Evolutionary conservation across 2,329 filamentous ascomycete species (phyloP), one percentile per base, ranked within the genome.

Genomic region (Aureobasidium mangrovei): DNA sequence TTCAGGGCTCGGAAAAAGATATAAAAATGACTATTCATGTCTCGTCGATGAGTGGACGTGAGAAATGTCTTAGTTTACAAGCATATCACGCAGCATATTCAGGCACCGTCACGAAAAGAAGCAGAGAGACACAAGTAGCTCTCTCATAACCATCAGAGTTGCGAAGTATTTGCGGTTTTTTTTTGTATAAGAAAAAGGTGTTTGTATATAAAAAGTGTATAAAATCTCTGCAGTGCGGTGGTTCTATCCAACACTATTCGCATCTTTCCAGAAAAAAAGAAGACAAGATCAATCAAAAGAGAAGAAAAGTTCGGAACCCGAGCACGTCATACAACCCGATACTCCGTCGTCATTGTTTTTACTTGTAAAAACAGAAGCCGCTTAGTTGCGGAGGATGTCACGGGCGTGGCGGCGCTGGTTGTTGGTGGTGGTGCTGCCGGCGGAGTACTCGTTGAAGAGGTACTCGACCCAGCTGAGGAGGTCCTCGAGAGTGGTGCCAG

Each of bases 391-490:
- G 55, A 60, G 33, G 54, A 42, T 24, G 40, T 31, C 36, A 31
- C 43, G 41, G 42, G 41, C 41, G 43, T 43, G 49, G 26, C 49
- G 49, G 49, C 49, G 42, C 24, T 38, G 40, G 28, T 44, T 53
- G 40, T 26, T 36, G 32, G 49, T 24, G 31, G 39, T 28, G 26
- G 39, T 33, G 18, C 18, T 18, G 18, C 18, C 18, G 18, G 28
- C 3, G 33, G 38, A 5, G 38, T 36, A 45, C 56, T 63, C 45
- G 51, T 58, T 55, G 42, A 64, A 47, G 31, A 64, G 48, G 58
- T 62, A 64, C 35, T 60, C 55, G 18, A 64, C 59, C 63, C 62
- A 64, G 42, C 60, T 53, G 39, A 63, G 56, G 53, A 65, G 53
- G 42, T 64, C 63, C 31, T 57, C 55, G 18, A 64, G 47, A 1